Base-by-base conservation (phyloP, 2,329 filamentous ascomycete genomes). In the Exophiala aquamarina region DNA sequence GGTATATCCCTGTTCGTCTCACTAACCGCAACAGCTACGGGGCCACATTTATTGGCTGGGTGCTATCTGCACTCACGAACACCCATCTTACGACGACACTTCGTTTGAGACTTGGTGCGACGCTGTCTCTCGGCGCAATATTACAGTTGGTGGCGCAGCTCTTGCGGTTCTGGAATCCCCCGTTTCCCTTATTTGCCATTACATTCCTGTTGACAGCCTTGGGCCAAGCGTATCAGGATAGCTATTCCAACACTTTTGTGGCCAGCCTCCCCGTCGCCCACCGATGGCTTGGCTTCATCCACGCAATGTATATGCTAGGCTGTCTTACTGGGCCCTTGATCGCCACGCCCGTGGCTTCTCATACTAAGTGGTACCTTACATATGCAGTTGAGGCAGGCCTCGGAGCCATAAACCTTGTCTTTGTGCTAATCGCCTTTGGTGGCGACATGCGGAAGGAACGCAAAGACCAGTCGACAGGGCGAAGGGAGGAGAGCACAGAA, bases 251-350 rank as follows among this genome's bases (percentile, higher is more conserved):
- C 40, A 68, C 66, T 0, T 55, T 69, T 2, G 62, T 66, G 14
- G 43, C 23, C 65, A 82, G 57, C 74, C 77, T 0, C 77, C 73
- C 4, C 81, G 76, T 71, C 79, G 79, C 59, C 75, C 77, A 1
- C 80, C 76, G 76, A 73, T 82, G 19, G 87, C 87, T 17, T 85
- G 83, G 58, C 86, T 91, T 82, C 74, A 79, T 13, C 78, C 81
- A 50, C 78, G 85, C 7, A 89, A 91, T 62, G 82, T 89, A 62
- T 70, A 89, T 1, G 74, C 88, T 1, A 85, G 87, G 2, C 74
- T 89, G 50, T 66, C 90, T 23, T 85, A 89, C 62, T 83, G 72
- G 76, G 1, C 86, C 87, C 0, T 66, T 89, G 2, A 75, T 89
- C 49, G 85, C 85, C 2, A 88, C 86, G 0, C 76, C 77, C 9